A percentile compares a stretch with the other conserved stretches of the same genome.
Conservation (phyloP, 1,139 yeast species). For the Protomyces inundatus region DNA sequence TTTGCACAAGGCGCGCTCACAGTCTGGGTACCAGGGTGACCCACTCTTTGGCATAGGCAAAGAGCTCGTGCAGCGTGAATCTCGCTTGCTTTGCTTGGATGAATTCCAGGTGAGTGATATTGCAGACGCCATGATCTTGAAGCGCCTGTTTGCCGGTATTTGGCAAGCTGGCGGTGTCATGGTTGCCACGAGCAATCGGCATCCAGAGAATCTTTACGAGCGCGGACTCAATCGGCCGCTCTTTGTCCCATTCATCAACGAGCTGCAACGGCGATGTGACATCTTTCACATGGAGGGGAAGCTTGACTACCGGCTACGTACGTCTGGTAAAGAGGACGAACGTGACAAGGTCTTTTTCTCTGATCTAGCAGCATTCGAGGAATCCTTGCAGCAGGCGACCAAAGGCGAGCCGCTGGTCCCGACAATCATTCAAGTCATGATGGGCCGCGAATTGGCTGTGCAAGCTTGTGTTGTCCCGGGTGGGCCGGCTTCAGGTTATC, state of each 20-base stretch:
- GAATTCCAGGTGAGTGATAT: conserved; percentile 91
- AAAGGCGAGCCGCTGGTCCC: conserved; percentile 55
- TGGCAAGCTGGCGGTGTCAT: conserved; percentile 73
- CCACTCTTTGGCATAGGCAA: conserved; percentile 59
- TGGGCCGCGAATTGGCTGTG: conserved; percentile 71
- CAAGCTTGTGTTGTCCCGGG: conserved; percentile 67
- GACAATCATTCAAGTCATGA: conserved; percentile 42
- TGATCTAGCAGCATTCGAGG: conserved; percentile 59
- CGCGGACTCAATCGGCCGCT: conserved; percentile 90
- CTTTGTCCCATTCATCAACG: conserved; percentile 83
- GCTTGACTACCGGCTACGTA: conserved; percentile 65
- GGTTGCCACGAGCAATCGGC: conserved; percentile 93
- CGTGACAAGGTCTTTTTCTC: conserved; percentile 73
- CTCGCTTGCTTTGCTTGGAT: conserved; percentile 71
- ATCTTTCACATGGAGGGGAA: conserved; percentile 83
- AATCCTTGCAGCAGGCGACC: conserved; percentile 64
- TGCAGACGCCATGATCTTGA: conserved; percentile 92
- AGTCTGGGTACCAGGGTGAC: conserved; percentile 65
- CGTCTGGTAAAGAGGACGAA: conserved; percentile 70
- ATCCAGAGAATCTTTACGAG: conserved; percentile 86
- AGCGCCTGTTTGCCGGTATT: conserved; percentile 62
- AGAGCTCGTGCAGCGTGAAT: conserved; percentile 46
- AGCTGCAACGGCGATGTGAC: conserved; percentile 64
- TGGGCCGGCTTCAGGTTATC: conserved; percentile 48
- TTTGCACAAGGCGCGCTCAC: conserved; percentile 63